phyloP scores from a whole-genome alignment of 345 rosid species.

The Brassica napus region DNA sequence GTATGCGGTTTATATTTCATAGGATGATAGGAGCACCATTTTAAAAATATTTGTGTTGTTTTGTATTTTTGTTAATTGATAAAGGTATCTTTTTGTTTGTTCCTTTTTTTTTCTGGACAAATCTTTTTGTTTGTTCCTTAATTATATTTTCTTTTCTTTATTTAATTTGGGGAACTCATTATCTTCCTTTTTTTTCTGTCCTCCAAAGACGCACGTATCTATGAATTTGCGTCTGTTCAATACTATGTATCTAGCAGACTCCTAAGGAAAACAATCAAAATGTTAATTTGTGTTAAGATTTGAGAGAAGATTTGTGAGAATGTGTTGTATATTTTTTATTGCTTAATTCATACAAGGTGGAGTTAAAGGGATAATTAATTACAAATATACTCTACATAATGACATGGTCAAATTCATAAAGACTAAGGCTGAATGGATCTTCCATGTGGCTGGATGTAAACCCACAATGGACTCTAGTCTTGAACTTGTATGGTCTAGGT shows the following conservation, averaged over 20 bases:
- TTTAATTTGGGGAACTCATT: constrained; percentile 17
- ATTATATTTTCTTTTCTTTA: constrained; percentile 9
- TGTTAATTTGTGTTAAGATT: not conserved
- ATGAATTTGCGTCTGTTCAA: constrained; percentile 26
- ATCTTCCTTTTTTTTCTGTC: constrained; percentile 10
- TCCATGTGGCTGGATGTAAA: too few species aligned
- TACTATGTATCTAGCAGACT: not conserved
- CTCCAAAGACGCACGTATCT: constrained; percentile 39
- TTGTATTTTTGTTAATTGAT: constrained; percentile 10
- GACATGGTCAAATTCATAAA: too few species aligned
- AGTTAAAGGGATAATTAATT: too few species aligned
- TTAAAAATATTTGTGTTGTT: not conserved
- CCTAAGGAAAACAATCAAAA: not conserved
- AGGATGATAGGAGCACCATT: not conserved
- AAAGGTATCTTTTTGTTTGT: constrained; percentile 25
- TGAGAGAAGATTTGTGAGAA: too few species aligned
- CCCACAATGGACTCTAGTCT: too few species aligned
- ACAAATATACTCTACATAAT: too few species aligned
- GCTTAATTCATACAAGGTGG: too few species aligned
- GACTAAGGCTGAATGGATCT: too few species aligned
- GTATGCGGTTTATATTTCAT: constrained; percentile 38
- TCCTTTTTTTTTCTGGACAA: not conserved
- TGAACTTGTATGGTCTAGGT: too few species aligned
- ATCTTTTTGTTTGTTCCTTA: constrained; percentile 14
- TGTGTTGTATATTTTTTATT: too few species aligned